Conservation (phyloP, 1,139 yeast genomes). For the Taiozyma onychis region DNA sequence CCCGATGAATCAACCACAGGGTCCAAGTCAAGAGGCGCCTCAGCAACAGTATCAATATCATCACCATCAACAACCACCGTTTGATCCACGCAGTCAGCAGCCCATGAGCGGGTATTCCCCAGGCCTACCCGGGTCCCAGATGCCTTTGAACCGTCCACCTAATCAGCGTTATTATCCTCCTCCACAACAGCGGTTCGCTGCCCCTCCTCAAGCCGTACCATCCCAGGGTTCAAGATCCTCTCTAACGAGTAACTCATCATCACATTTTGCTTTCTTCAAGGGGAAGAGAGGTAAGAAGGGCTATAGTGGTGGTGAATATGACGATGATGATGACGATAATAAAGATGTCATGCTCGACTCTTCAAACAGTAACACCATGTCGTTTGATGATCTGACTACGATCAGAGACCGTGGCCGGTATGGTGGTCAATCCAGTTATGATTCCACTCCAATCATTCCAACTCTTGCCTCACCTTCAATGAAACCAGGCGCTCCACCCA, state of each 20-base stretch:
- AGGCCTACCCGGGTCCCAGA: not conserved
- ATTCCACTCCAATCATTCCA: constrained; percentile 72
- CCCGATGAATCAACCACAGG: constrained; percentile 22
- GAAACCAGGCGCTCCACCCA: constrained; percentile 1
- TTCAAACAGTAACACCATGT: constrained; percentile 38
- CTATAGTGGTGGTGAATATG: constrained; percentile 25
- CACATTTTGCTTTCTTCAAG: constrained; percentile 32
- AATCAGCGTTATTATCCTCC: constrained; percentile 9
- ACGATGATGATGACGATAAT: constrained; percentile 39
- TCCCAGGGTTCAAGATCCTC: constrained; percentile 18
- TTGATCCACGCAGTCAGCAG: constrained; percentile 7
- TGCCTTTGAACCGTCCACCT: not conserved
- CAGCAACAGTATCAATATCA: constrained; percentile 18
- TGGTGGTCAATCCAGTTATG: constrained; percentile 41
- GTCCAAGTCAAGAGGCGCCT: constrained; percentile 7
- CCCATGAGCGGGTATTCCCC: not conserved
- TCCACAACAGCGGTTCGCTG: constrained; percentile 6
- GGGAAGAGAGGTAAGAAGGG: constrained; percentile 16
- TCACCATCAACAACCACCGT: constrained; percentile 13
- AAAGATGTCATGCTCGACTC: constrained; percentile 47
- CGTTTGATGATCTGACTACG: constrained; percentile 60
- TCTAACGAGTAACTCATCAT: constrained; percentile 10
- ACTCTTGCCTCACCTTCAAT: constrained; percentile 33
- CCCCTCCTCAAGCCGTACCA: not conserved
- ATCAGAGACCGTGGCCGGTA: constrained; percentile 61